phyloP scores from a whole-genome alignment of 2,329 filamentous ascomycete genomes.

The Botrytis galanthina region DNA sequence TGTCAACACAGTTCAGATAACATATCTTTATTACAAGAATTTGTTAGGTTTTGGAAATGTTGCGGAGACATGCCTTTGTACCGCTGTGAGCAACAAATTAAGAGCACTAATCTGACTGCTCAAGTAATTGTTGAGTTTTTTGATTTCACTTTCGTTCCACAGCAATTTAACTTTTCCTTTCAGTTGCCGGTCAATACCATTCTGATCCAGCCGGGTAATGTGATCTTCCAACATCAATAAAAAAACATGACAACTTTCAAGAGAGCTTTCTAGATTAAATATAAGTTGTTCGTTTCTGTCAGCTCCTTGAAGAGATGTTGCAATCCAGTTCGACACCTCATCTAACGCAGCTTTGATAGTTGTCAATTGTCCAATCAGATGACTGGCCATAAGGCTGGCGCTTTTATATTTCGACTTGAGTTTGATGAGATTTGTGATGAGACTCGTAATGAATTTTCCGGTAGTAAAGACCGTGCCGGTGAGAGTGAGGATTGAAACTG shows the following conservation, averaged over 20 bases:
- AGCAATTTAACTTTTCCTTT: neutral
- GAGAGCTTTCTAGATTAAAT: neutral
- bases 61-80: neutral
- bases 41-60: neutral
- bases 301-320: neutral
- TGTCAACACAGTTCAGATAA: neutral
- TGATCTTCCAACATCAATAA: neutral
- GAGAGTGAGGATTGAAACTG: neutral
- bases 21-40: neutral
- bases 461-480: neutral
- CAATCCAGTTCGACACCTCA: neutral
- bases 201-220: neutral
- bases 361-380: neutral
- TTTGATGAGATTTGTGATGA: neutral
- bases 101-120: conserved; percentile 2
- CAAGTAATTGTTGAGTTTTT: neutral
- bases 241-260: neutral
- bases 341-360: neutral
- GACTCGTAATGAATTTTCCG: neutral
- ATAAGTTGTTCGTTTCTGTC: neutral
- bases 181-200: neutral
- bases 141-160: neutral
- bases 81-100: neutral
- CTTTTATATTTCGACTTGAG: conserved; percentile 1
- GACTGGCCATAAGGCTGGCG: neutral